Evolutionary conservation across 2,329 filamentous ascomycete genomes (phyloP).

Genomic region (Camptophora hylomeconis): DNA sequence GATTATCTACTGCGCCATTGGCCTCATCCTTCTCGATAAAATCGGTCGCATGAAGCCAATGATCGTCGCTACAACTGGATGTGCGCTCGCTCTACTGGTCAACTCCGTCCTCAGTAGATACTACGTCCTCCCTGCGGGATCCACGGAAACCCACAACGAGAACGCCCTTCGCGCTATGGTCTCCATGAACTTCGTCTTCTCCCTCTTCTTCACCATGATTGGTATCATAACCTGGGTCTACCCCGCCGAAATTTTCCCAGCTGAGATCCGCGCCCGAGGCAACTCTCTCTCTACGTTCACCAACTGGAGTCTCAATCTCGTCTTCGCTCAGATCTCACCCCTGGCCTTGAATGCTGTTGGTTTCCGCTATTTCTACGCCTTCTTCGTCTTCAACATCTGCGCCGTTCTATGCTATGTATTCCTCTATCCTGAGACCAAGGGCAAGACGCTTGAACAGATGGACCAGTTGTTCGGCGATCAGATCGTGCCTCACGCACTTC

Average conservation of each 20-base stretch:
- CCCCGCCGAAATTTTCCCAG: slow-evolving; percentile 31
- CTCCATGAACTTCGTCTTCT: slow-evolving; percentile 35
- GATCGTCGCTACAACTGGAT: slow-evolving; percentile 26
- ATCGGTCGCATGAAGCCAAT: slow-evolving; percentile 36
- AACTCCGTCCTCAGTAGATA: slow-evolving; percentile 27
- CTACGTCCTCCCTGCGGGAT: slow-evolving; percentile 16
- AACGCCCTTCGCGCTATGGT: slow-evolving; percentile 30
- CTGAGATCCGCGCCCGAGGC: slow-evolving; percentile 28
- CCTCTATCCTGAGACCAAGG: slow-evolving; percentile 21
- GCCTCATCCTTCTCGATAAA: slow-evolving; percentile 32
- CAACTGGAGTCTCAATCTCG: slow-evolving; percentile 33
- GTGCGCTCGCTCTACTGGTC: slow-evolving; percentile 25
- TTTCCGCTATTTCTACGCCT: slow-evolving; percentile 38
- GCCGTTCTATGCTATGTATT: slow-evolving; percentile 23
- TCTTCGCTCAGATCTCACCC: slow-evolving; percentile 38
- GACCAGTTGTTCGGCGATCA: slow-evolving; percentile 18
- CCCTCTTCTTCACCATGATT: slow-evolving; percentile 30
- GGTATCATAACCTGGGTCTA: slow-evolving; percentile 36
- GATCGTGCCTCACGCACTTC: slow-evolving; percentile 1
- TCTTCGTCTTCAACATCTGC: slow-evolving; percentile 35
- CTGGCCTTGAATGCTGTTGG: slow-evolving; percentile 28
- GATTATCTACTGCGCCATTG: slow-evolving; percentile 34
- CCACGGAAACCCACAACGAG: slow-evolving; percentile 20
- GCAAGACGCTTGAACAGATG: slow-evolving; percentile 22
- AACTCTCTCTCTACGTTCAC: slow-evolving; percentile 31